These are phyloP conservation scores for Pseudogymnoascus sp. DNA, from an alignment of 2,329 filamentous ascomycete species.

Conservation along the genomic window DNA sequence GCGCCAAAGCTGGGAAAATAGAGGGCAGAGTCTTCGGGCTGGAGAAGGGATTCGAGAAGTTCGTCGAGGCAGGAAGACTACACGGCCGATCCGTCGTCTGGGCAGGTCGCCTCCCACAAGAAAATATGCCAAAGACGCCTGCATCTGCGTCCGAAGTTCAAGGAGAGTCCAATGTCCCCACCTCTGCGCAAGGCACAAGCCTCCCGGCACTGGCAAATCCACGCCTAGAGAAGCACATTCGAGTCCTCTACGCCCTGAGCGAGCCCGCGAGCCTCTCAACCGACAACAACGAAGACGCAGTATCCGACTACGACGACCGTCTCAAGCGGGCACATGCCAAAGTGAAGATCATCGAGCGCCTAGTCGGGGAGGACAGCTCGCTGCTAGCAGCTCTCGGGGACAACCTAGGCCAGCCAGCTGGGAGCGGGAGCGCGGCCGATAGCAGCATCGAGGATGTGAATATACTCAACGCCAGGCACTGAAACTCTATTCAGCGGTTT, in stretches of 20 bases:
- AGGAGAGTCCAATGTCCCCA: constrained; percentile 25
- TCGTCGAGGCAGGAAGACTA: constrained; percentile 68
- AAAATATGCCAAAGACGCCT: neutral
- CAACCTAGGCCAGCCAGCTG: constrained; percentile 3
- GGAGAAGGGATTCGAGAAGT: constrained; percentile 91
- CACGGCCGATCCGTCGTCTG: constrained; percentile 78
- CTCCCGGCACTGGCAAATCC: constrained; percentile 49
- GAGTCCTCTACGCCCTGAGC: constrained; percentile 66
- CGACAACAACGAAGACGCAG: constrained; percentile 78
- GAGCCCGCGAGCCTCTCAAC: constrained; percentile 72
- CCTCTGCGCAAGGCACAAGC: constrained; percentile 6
- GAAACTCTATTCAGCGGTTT: constrained; percentile 8
- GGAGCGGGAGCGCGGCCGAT: constrained; percentile 27
- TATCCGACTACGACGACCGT: constrained; percentile 86
- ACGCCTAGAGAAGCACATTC: constrained; percentile 69
- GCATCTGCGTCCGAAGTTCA: constrained; percentile 15
- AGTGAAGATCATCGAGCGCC: constrained; percentile 74
- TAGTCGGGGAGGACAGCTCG: constrained; percentile 43
- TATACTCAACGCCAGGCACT: constrained; percentile 31
- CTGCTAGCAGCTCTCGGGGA: constrained; percentile 15
- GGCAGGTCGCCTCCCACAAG: constrained; percentile 58
- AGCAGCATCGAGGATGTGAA: constrained; percentile 43
- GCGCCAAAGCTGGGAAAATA: constrained; percentile 66
- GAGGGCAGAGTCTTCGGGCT: constrained; percentile 89
- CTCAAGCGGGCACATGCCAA: constrained; percentile 78